Base-by-base conservation (phyloP, 1,284 basidiomycete genomes). In the Trichosporon sp. region DNA sequence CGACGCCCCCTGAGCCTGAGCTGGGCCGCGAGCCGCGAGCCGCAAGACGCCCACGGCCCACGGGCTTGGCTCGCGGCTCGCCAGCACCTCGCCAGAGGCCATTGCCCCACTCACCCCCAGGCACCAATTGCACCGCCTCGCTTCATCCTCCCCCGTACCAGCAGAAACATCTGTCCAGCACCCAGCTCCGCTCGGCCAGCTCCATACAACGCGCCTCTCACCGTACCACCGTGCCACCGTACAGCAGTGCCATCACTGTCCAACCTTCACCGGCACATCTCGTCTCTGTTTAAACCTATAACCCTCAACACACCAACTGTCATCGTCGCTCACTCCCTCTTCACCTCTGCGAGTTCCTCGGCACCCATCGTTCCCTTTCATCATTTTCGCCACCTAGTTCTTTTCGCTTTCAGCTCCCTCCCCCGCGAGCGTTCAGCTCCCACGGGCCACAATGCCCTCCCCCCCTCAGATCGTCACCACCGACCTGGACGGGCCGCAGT, bases 401-500 rank as follows among this genome's bases (percentile, higher is more conserved):
- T 31, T 13, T 31, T 2, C 56, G 27, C 56, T 31, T 23, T n/a
- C 18, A 18, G 18, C 56, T 1, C 56, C 27, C 29, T 32, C 56
- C 9, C 53, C 29, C 27, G 47, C 29, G 56, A 60, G 56, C 56
- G 13, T 31, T 29, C 5, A 60, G 56, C 56, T 60, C 56, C 6
- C 31, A n/a, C 56, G 27, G 56, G 62, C 62, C 68, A 69, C 56
- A 58, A 65, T 68, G 70, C 60, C 64, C 32, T 65, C 74, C 1
- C 65, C 73, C 4, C 76, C 78, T 3, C 78, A 76, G 9, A 80
- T 80, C 72, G 74, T 80, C 67, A 80, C 78, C 4, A 80, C 78
- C 58, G 78, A 80, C 69, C 73, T 77, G 15, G 75, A 76, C 64
- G 70, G 71, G 0, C 67, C 72, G n/a, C 67, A 68, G 12, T n/a